Evolutionary conservation across 352 stramenopile genomes (phyloP).

Genomic region (Pythium rhizo-oryzae): DNA sequence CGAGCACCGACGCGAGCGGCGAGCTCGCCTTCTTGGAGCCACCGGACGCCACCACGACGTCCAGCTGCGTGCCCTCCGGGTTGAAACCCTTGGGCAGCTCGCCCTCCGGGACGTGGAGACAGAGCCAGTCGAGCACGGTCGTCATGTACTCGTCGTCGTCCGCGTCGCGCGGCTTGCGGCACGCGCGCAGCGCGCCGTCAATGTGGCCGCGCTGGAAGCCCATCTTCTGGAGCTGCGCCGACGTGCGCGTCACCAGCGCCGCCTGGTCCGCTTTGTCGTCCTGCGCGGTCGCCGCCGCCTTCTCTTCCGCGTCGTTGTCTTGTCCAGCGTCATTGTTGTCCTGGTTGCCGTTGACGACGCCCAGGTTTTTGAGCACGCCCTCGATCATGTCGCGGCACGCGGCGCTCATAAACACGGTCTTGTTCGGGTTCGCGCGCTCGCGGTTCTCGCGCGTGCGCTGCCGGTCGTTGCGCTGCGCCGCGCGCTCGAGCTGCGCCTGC

Average conservation of each 20-base stretch:
- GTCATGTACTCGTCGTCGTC: slow-evolving; percentile 41
- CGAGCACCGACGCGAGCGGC: slow-evolving; percentile 41
- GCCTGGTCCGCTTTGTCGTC: slow-evolving; percentile 22
- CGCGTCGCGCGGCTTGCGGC: slow-evolving; percentile 29
- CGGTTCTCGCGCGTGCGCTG: slow-evolving; percentile 90
- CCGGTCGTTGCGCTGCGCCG: slow-evolving; percentile 73
- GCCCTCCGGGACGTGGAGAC: slow-evolving; percentile 71
- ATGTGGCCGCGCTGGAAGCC: slow-evolving; percentile 63
- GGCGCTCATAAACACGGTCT: slow-evolving; percentile 92
- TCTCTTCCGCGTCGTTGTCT: slow-evolving; percentile 8
- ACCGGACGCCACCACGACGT: slow-evolving; percentile 60
- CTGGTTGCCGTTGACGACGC: slow-evolving; percentile 6
- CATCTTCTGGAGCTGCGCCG: slow-evolving; percentile 45
- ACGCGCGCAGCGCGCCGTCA: slow-evolving; percentile 42
- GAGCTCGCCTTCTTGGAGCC: slow-evolving; percentile 13
- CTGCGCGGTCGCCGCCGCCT: background rate
- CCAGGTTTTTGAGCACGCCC: slow-evolving; percentile 59
- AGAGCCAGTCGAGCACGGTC: slow-evolving; percentile 78
- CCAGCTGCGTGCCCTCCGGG: slow-evolving; percentile 88
- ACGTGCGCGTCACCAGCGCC: slow-evolving; percentile 31
- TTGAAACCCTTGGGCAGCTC: slow-evolving; percentile 87
- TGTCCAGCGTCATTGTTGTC: background rate
- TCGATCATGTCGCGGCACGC: slow-evolving; percentile 89
- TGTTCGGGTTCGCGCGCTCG: slow-evolving; percentile 89
- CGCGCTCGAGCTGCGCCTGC: slow-evolving; percentile 50